Evolutionary conservation across 148 eudicot genomes (phyloP).

Genomic region (Nepenthes mirabilis): DNA sequence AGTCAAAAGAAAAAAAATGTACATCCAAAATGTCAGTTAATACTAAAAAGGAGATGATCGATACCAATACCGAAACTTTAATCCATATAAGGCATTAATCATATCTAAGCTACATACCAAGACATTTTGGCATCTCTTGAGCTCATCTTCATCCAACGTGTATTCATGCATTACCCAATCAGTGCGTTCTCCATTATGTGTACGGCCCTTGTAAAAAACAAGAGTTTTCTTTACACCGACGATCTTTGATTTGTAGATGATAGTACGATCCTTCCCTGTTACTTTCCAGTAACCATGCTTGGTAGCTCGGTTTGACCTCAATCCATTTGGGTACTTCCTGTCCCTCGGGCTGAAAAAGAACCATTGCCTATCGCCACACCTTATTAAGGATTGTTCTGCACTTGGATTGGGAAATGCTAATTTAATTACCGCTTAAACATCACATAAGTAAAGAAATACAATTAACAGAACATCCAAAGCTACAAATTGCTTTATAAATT

Average conservation of each 20-base stretch:
- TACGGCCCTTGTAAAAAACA: conserved; percentile 25
- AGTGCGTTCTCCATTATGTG: conserved; percentile 27
- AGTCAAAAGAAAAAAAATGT: not conserved
- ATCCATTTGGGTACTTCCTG: conserved; percentile 75
- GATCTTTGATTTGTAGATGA: conserved; percentile 15
- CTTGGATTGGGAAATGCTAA: not conserved
- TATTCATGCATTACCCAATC: conserved; percentile 44
- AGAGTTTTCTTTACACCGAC: conserved; percentile 33
- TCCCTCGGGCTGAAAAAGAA: conserved; percentile 85
- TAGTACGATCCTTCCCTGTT: conserved; percentile 29
- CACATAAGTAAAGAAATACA: no score
- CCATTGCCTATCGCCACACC: conserved; percentile 80
- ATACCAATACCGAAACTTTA: no score
- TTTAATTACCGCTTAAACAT: not conserved
- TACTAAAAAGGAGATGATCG: not conserved
- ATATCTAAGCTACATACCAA: conserved; percentile 13
- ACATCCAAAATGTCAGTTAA: not conserved
- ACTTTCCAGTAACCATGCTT: conserved; percentile 37
- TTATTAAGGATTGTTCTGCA: conserved; percentile 25
- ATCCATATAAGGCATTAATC: no score
- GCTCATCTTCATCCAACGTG: conserved; percentile 21
- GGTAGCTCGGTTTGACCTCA: conserved; percentile 68
- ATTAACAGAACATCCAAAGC: no score
- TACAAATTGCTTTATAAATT: no score
- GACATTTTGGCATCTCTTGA: conserved; percentile 13